Percentiles rank a stretch among this genome's conserved stretches.
phyloP scores from a whole-genome alignment of 2,329 filamentous ascomycete genomes.

The Penicillium sp. region DNA sequence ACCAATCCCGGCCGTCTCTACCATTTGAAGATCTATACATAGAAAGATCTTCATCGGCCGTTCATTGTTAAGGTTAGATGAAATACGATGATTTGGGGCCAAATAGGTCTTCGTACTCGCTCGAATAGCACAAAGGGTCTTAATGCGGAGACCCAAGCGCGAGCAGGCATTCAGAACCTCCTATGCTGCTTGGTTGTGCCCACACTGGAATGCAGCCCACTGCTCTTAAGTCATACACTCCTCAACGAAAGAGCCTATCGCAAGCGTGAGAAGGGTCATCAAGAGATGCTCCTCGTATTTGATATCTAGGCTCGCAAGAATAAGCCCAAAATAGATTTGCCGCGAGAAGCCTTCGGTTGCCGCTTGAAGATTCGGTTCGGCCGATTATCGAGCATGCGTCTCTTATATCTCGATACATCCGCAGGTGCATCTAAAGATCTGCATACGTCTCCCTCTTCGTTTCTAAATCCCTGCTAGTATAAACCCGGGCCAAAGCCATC shows the following conservation, averaged over 20 bases:
- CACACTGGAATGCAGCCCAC: too few species aligned
- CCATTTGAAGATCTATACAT: neutral
- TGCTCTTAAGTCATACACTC: too few species aligned
- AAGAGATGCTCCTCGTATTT: neutral
- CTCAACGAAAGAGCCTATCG: neutral
- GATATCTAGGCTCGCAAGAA: neutral
- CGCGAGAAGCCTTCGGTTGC: neutral
- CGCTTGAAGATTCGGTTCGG: neutral
- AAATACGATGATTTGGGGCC: neutral
- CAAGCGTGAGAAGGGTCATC: neutral
- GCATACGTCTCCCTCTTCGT: conserved; percentile 7
- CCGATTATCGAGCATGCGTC: neutral
- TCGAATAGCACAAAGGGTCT: neutral
- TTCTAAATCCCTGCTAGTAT: neutral
- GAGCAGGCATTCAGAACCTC: neutral
- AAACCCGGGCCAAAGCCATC: neutral
- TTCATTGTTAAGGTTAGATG: neutral
- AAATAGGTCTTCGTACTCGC: neutral
- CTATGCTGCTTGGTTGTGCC: neutral
- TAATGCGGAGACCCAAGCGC: neutral
- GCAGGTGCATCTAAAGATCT: neutral
- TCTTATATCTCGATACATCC: conserved; percentile 8
- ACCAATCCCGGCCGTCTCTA: neutral
- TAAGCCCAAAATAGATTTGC: neutral
- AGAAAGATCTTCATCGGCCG: neutral